Conservation (phyloP, 306 rosid genomes). For the Glycyrrhiza uralensis region DNA sequence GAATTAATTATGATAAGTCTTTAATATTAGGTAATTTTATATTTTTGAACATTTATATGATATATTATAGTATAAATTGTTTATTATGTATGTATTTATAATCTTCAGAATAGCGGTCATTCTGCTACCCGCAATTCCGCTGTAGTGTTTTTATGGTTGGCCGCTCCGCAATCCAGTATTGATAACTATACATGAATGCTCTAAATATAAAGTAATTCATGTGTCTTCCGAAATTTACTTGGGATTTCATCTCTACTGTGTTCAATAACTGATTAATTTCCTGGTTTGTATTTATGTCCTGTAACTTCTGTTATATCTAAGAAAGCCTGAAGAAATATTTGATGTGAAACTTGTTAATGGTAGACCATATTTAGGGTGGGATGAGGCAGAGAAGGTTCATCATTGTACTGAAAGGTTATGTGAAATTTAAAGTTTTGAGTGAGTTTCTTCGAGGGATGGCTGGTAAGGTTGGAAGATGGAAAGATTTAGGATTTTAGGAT, state of each 20-base stretch:
- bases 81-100: neutral
- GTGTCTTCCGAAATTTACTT: neutral
- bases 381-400: neutral
- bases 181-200: neutral
- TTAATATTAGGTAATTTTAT: neutral
- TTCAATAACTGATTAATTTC: neutral
- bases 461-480: neutral
- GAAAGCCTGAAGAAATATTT: constrained; percentile 4
- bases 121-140: too few species aligned
- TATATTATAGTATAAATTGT: neutral
- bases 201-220: neutral
- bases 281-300: constrained; percentile 6
- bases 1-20: neutral
- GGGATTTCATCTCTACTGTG: neutral
- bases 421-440: neutral
- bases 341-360: neutral
- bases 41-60: neutral
- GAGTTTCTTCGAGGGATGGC: neutral
- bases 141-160: too few species aligned
- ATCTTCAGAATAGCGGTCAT: neutral
- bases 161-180: neutral
- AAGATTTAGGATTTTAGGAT: neutral
- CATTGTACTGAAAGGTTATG: constrained; percentile 7
- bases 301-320: neutral
- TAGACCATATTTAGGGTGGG: neutral